These are phyloP conservation scores for Aspergillus biplanus DNA, from an alignment of 495 filamentous ascomycete species.

Conservation along the genomic window DNA sequence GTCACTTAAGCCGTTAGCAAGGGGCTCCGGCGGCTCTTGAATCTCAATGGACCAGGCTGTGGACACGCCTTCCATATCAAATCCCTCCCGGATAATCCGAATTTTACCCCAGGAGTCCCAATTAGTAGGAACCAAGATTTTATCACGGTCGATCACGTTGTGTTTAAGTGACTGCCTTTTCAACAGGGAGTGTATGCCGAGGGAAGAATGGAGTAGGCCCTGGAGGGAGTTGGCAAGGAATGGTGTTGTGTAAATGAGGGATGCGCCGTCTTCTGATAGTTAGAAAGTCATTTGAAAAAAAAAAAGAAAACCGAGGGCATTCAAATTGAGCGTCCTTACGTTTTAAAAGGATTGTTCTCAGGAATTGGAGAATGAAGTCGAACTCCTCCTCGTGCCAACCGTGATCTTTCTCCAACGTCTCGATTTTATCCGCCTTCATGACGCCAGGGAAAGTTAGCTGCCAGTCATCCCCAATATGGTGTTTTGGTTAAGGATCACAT, in stretches of 20 bases:
- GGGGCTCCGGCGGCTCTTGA: constrained; percentile 53
- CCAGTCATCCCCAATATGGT: background rate
- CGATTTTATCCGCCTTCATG: constrained; percentile 81
- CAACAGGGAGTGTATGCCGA: constrained; percentile 87
- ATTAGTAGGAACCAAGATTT: constrained; percentile 89
- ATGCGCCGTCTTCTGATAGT: constrained; percentile 72
- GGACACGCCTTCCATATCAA: constrained; percentile 86
- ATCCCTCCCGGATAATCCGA: constrained; percentile 87
- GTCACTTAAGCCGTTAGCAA: constrained; percentile 28
- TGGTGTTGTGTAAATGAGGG: constrained; percentile 86
- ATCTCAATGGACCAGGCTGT: constrained; percentile 85
- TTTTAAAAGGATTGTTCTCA: constrained; percentile 83
- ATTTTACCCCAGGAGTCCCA: constrained; percentile 99
- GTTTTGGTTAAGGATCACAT: constrained; percentile 32
- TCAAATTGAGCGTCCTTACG: constrained; percentile 55
- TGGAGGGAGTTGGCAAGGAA: constrained; percentile 78
- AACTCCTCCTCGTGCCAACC: constrained; percentile 94
- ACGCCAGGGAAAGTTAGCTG: constrained; percentile 32
- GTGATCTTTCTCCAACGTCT: constrained; percentile 80
- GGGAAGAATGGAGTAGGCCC: constrained; percentile 80
- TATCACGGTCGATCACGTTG: constrained; percentile 95
- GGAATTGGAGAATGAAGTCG: constrained; percentile 85
- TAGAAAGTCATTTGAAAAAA: constrained; percentile 19
- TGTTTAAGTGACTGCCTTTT: constrained; percentile 84
- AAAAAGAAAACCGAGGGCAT: too few relatives aligned